Evolutionary conservation across 2,329 filamentous ascomycete species (phyloP).

Genomic region (Fusarium papillatum): DNA sequence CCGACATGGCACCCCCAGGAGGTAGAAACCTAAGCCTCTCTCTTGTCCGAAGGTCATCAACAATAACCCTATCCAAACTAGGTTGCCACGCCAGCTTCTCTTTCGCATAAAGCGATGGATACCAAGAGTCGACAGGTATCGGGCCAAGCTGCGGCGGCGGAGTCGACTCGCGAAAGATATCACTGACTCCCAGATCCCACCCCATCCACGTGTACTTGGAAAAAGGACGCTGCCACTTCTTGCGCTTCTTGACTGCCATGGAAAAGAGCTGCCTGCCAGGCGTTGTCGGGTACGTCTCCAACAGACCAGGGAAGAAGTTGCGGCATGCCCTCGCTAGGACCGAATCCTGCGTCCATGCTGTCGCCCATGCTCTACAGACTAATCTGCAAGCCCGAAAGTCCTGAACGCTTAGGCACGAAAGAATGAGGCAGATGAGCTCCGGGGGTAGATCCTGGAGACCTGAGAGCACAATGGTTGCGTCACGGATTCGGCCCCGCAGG

Average conservation of each 20-base stretch:
- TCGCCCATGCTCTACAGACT: constrained; percentile 45
- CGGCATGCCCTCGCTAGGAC: constrained; percentile 38
- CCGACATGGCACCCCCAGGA: constrained; percentile 31
- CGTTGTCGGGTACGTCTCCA: constrained; percentile 27
- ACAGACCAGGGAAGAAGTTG: constrained; percentile 45
- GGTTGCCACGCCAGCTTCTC: constrained; percentile 47
- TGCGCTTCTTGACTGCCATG: constrained; percentile 14
- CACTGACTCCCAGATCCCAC: constrained; percentile 32
- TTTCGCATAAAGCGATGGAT: constrained; percentile 37
- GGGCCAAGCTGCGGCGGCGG: background rate
- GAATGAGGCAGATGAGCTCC: constrained; percentile 44
- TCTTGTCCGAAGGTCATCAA: constrained; percentile 41
- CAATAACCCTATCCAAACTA: constrained; percentile 26
- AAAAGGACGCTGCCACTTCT: constrained; percentile 24
- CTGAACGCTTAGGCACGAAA: constrained; percentile 36
- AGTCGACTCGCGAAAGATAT: constrained; percentile 4
- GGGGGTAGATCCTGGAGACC: constrained; percentile 44
- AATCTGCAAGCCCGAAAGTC: constrained; percentile 43
- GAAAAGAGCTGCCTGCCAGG: constrained; percentile 24
- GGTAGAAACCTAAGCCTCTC: constrained; percentile 36
- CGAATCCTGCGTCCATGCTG: constrained; percentile 39
- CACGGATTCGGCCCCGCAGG: constrained; percentile 36
- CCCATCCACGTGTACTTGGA: constrained; percentile 9
- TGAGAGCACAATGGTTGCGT: constrained; percentile 30
- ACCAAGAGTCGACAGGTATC: background rate